These are phyloP conservation scores for Dictyostelium capitatum DNA, from an alignment of 78 protist genomes.

Conservation along the genomic window DNA sequence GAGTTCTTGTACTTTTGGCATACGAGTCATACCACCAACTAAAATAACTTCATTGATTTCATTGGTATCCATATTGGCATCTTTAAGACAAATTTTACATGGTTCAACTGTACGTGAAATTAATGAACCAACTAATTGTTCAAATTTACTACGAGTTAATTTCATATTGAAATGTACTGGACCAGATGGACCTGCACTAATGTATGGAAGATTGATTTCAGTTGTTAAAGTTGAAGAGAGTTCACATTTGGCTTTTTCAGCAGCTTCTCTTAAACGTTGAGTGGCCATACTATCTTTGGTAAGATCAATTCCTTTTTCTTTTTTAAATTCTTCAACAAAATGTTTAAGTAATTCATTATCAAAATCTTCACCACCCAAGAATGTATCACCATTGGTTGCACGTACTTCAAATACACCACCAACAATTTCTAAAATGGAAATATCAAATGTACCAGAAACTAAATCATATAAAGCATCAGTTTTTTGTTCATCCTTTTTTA, in stretches of 20 bases:
- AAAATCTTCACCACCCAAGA: slow-evolving; percentile 99
- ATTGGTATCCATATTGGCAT: slow-evolving; percentile 90
- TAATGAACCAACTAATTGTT: slow-evolving; percentile 90
- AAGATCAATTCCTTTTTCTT: slow-evolving; percentile 88
- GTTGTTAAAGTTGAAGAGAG: slow-evolving; percentile 94
- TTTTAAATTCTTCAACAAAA: slow-evolving; percentile 94
- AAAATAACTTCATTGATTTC: slow-evolving; percentile 98
- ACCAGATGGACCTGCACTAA: slow-evolving; percentile 97
- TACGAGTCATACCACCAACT: slow-evolving; percentile 99
- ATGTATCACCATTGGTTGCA: slow-evolving; percentile 98
- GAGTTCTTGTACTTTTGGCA: slow-evolving; percentile 96
- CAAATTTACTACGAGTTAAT: slow-evolving; percentile 94
- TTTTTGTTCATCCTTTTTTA: slow-evolving; percentile 87
- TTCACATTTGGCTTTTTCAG: slow-evolving; percentile 98
- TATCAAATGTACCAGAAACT: slow-evolving; percentile 99
- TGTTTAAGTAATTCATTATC: slow-evolving; percentile 89
- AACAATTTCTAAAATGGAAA: slow-evolving; percentile 97
- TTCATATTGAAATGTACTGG: slow-evolving; percentile 96
- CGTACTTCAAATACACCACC: slow-evolving; percentile 99
- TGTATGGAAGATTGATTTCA: slow-evolving; percentile 98
- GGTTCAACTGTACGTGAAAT: slow-evolving; percentile 94
- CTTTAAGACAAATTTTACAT: slow-evolving; percentile 95
- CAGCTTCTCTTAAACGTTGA: slow-evolving; percentile 98
- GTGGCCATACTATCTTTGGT: slow-evolving; percentile 94
- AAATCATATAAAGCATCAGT: slow-evolving; percentile 97